A percentile compares a stretch with the other conserved stretches of the same genome.
Evolutionary conservation across 73 alveolate genomes (phyloP).

Genomic region (Symbiodinium natans): DNA sequence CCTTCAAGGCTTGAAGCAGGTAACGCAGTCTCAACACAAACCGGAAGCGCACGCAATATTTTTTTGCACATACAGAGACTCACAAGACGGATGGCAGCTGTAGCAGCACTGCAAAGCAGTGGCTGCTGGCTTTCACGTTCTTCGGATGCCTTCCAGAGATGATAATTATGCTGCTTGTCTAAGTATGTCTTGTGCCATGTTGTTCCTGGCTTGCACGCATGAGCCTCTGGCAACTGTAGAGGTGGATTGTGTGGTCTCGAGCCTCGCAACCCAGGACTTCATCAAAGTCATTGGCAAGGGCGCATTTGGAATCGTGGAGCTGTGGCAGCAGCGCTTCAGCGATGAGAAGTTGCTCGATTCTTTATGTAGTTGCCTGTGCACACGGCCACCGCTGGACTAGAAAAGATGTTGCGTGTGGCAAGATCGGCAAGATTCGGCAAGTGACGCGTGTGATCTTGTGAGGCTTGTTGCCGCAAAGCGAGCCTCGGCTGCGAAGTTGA

Average conservation of each 20-base stretch:
- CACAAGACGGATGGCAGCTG: neutral
- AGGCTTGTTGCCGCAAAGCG: constrained; percentile 88
- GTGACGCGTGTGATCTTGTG: too few species aligned
- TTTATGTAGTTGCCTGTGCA: neutral
- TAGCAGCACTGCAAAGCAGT: neutral
- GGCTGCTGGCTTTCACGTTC: neutral
- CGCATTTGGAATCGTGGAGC: constrained; percentile 87
- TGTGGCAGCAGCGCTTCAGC: constrained; percentile 70
- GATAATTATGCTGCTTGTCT: constrained; percentile 56
- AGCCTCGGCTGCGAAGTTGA: neutral
- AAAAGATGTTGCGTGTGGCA: too few species aligned
- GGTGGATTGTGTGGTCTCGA: neutral
- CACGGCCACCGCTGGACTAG: neutral
- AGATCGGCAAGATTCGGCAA: too few species aligned
- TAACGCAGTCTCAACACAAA: too few species aligned
- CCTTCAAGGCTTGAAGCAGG: too few species aligned
- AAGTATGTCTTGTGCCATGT: neutral
- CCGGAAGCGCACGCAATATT: too few species aligned
- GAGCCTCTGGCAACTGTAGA: neutral
- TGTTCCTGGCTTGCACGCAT: neutral
- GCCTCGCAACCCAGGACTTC: constrained; percentile 18
- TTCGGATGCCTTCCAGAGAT: constrained; percentile 57
- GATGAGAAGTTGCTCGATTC: constrained; percentile 37
- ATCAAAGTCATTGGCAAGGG: constrained; percentile 53
- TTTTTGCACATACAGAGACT: too few species aligned